Percentiles rank a stretch among this genome's conserved stretches.
These are phyloP conservation scores for Aspergillus egyptiacus DNA, from an alignment of 495 filamentous ascomycete genomes.

Conservation along the genomic window DNA sequence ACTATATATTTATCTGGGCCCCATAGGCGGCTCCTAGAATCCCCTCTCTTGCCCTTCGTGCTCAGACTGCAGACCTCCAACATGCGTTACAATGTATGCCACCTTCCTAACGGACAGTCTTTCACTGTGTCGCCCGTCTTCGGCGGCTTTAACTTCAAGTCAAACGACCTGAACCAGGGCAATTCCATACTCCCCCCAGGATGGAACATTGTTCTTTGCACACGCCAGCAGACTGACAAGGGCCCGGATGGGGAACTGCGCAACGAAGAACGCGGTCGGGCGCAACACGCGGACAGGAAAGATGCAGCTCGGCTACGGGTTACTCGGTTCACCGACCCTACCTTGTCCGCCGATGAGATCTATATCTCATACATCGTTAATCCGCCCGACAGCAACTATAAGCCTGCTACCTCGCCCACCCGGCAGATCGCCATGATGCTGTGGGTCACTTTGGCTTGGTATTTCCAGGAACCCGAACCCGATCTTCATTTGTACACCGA, in stretches of 20 bases:
- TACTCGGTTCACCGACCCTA: constrained; percentile 62
- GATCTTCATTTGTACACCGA: constrained; percentile 51
- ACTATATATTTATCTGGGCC: not conserved
- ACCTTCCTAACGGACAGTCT: constrained; percentile 82
- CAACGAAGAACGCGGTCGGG: constrained; percentile 8
- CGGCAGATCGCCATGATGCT: constrained; percentile 92
- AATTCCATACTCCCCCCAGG: constrained; percentile 71
- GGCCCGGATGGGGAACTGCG: constrained; percentile 19
- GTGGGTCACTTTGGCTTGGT: constrained; percentile 93
- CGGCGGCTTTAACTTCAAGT: constrained; percentile 82
- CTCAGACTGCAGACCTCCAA: not conserved
- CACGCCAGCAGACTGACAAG: constrained; percentile 34
- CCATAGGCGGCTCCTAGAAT: not conserved
- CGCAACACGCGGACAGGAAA: constrained; percentile 10
- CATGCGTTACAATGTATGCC: constrained; percentile 36
- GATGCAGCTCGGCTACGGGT: constrained; percentile 22
- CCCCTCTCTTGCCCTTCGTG: constrained; percentile 2
- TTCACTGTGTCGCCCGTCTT: constrained; percentile 78
- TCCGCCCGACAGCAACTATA: constrained; percentile 72
- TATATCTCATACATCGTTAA: constrained; percentile 89
- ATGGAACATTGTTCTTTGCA: constrained; percentile 81
- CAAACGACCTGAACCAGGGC: constrained; percentile 62
- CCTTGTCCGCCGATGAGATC: constrained; percentile 68
- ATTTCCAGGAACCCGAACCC: constrained; percentile 67
- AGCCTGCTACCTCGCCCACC: constrained; percentile 69